Percentiles rank a stretch among this genome's conserved stretches.
Conservation (phyloP, 495 filamentous ascomycete genomes). For the Symbiotaphrina buchneri region DNA sequence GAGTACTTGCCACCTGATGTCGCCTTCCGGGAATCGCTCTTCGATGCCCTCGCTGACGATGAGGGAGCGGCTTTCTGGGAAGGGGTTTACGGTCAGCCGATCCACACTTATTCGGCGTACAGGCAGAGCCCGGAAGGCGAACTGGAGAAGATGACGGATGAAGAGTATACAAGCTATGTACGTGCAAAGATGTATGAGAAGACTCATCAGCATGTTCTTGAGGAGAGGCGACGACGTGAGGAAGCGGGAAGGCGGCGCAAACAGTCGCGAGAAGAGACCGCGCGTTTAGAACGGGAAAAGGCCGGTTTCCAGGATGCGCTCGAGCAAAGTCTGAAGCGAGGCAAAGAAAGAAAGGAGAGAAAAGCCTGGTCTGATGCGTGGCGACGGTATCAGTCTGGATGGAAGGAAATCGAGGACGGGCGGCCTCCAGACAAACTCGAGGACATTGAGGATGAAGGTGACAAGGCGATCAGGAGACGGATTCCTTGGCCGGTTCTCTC, state of each 20-base stretch:
- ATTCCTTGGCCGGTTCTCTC: slow-evolving; percentile 66
- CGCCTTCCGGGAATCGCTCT: slow-evolving; percentile 88
- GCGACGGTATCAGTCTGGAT: slow-evolving; percentile 37
- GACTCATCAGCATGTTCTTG: slow-evolving; percentile 39
- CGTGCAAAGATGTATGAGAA: slow-evolving; percentile 84
- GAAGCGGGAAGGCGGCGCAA: slow-evolving; percentile 16
- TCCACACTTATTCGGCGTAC: slow-evolving; percentile 37
- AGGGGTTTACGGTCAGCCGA: slow-evolving; percentile 80
- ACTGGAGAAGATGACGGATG: slow-evolving; percentile 73
- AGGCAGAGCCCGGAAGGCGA: slow-evolving; percentile 23
- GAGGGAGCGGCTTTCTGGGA: slow-evolving; percentile 94
- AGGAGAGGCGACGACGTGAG: slow-evolving; percentile 18
- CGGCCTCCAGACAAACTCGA: slow-evolving; percentile 1
- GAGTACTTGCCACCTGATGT: slow-evolving; percentile 28
- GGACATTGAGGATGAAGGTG: slow-evolving; percentile 2
- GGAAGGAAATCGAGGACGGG: slow-evolving; percentile 20
- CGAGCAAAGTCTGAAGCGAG: slow-evolving; percentile 28
- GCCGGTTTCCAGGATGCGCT: slow-evolving; percentile 11
- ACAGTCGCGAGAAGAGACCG: background rate
- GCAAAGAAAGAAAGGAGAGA: slow-evolving; percentile 21
- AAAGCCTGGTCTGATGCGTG: slow-evolving; percentile 30
- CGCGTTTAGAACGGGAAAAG: slow-evolving; percentile 3
- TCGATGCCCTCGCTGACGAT: slow-evolving; percentile 97
- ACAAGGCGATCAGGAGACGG: slow-evolving; percentile 12
- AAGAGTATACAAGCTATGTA: slow-evolving; percentile 74